phyloP scores from a whole-genome alignment of 225 moss, liverwort and hornwort genomes.

The Bryum argenteum region DNA sequence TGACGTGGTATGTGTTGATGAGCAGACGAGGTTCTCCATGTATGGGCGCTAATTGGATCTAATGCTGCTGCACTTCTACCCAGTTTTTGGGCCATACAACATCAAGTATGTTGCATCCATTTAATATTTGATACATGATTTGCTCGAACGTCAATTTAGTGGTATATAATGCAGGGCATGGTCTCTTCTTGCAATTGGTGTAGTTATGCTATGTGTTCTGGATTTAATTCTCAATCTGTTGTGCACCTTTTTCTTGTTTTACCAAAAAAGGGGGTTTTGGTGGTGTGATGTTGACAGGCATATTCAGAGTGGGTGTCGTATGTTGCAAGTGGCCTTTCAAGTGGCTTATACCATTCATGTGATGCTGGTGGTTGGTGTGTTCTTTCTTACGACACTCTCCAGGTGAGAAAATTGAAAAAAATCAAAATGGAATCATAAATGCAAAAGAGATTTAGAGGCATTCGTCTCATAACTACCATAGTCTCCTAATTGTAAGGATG shows the following conservation, averaged over 20 bases:
- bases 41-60: slow-evolving; percentile 65
- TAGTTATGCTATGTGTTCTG: no score
- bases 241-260: neutral
- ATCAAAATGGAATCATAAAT: no score
- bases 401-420: slow-evolving; percentile 48
- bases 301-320: slow-evolving; percentile 91
- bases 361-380: slow-evolving; percentile 97
- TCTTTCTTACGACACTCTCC: slow-evolving; percentile 79
- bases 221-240: neutral
- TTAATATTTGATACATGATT: no score
- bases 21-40: slow-evolving; percentile 71
- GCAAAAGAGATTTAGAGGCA: no score
- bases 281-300: slow-evolving; percentile 35
- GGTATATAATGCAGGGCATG: neutral
- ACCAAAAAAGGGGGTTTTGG: neutral
- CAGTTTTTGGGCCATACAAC: slow-evolving; percentile 73
- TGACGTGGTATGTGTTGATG: slow-evolving; percentile 1
- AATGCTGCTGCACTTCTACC: slow-evolving; percentile 80
- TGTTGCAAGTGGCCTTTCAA: slow-evolving; percentile 71
- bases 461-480: no score
- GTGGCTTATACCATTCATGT: slow-evolving; percentile 91
- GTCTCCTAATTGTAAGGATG: no score
- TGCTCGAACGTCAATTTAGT: no score
- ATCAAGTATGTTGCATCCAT: slow-evolving; percentile 48
- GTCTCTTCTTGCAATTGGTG: neutral